Evolutionary conservation across 73 alveolate genomes (phyloP), one percentile per base, ranked within the genome.

Genomic region (Urostyla sp.): DNA sequence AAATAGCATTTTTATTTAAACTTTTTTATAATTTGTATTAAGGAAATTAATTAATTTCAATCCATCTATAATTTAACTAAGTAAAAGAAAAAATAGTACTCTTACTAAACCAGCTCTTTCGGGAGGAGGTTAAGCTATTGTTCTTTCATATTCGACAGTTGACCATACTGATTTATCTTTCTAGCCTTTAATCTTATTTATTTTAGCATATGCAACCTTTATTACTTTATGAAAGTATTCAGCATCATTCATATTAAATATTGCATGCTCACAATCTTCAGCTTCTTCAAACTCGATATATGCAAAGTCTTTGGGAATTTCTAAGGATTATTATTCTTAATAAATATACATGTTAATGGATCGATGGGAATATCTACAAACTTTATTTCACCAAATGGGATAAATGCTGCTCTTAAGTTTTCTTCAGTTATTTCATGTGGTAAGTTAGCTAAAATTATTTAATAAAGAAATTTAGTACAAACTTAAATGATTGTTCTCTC

Each of bases 251-350:
- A 87, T 87, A 57, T 87, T 87, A 72, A 73, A 85, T 18, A 87
- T 87, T 18, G 95, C 91, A 72, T 87, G 95, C 38, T 82, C 88
- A 37, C 84, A 80, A 48, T 87, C 95, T 1, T 87, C 95, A 45
- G 76, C 50, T 24, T 87, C 95, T 56, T 87, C 95, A 72, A 55
- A 87, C 55, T 87, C 92, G 23, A 87, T 34, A 46, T 60, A 83
- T 15, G 89, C 90, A 60, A 61, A 81, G 1, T 91, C 92, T 73
- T 75, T 83, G 26, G 63, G 59, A 44, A 51, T 34, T 46, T 83
- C 80, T 61, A 26, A 61, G 35, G 63, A 52, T 26, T 8, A 26
- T 8, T 31, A 7, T 0, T 63, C 60, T 20, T 24, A 43, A 57
- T 0, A 36, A 35, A 26, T 13, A 8, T 78, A 63, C 67, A 44